A percentile compares a stretch with the other conserved stretches of the same genome.
Conservation (phyloP, 2,329 filamentous ascomycete species). For the Furcasterigmium furcatum region DNA sequence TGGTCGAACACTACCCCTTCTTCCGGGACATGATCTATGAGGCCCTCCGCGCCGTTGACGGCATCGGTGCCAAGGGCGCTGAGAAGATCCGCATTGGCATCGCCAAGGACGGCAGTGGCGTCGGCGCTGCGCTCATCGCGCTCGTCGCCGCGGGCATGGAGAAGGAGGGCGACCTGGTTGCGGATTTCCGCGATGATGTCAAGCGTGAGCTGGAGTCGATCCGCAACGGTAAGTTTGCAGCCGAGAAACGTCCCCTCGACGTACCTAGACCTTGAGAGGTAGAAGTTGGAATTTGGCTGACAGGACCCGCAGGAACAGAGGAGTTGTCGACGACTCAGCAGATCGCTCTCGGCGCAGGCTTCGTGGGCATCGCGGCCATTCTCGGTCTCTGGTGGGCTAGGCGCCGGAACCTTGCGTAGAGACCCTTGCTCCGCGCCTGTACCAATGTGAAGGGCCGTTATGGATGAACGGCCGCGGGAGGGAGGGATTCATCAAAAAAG, state of each 20-base stretch:
- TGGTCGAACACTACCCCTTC: conserved; percentile 93
- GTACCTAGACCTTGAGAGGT: too few relatives aligned
- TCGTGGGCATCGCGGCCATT: conserved; percentile 32
- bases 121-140: conserved; percentile 94
- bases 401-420: conserved; percentile 1
- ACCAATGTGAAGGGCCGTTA: too few relatives aligned
- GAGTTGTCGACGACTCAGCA: background rate
- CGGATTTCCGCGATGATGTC: conserved; percentile 35
- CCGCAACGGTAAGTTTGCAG: conserved; percentile 26
- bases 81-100: conserved; percentile 90
- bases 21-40: conserved; percentile 89
- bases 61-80: conserved; percentile 75
- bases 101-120: conserved; percentile 86
- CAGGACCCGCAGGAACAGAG: background rate
- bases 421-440: too few relatives aligned
- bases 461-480: too few relatives aligned
- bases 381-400: conserved; percentile 12
- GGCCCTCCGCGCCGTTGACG: conserved; percentile 70
- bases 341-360: conserved; percentile 12
- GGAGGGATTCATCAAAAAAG: too few relatives aligned
- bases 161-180: conserved; percentile 41
- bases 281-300: background rate
- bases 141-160: conserved; percentile 75
- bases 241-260: too few relatives aligned
- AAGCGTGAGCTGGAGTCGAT: conserved; percentile 29